A percentile compares a stretch with the other conserved stretches of the same genome.
Evolutionary conservation across 345 rosid species (phyloP).

Genomic region (Barbarea vulgaris): DNA sequence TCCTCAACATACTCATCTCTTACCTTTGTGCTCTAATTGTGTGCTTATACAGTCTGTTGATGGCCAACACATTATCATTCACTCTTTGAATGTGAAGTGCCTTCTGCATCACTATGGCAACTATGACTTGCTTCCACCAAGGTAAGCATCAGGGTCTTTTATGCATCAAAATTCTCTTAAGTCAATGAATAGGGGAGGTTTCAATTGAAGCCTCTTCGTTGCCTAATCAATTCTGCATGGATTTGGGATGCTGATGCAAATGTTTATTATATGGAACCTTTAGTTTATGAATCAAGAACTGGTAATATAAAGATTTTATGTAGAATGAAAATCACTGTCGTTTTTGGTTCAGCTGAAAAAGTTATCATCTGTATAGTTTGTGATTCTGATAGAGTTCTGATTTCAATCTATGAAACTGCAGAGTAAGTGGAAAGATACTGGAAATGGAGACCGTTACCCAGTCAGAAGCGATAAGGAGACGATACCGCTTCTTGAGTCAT

Average conservation of each 20-base stretch:
- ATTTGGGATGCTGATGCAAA: not conserved
- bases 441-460: slow-evolving; percentile 87
- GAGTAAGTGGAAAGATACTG: slow-evolving; percentile 78
- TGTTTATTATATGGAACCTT: not conserved
- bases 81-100: slow-evolving; percentile 80
- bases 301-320: not conserved
- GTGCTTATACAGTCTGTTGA: slow-evolving; percentile 71
- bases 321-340: not conserved
- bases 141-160: slow-evolving; percentile 29
- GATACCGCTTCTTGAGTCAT: slow-evolving; percentile 89
- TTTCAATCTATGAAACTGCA: slow-evolving; percentile 41
- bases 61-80: slow-evolving; percentile 92
- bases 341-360: not conserved
- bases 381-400: slow-evolving; percentile 4
- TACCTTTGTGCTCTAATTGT: slow-evolving; percentile 23
- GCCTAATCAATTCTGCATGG: slow-evolving; percentile 6
- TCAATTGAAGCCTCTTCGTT: not conserved
- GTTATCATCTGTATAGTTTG: slow-evolving; percentile 5
- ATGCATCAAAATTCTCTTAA: not conserved
- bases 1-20: not conserved
- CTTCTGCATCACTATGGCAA: slow-evolving; percentile 88
- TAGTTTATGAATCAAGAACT: slow-evolving; percentile 4
- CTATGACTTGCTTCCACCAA: slow-evolving; percentile 67
- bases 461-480: slow-evolving; percentile 81
- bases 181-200: slow-evolving; percentile 2